Conservation (phyloP, 805 yeast genomes). For the Lachancea cidri region DNA sequence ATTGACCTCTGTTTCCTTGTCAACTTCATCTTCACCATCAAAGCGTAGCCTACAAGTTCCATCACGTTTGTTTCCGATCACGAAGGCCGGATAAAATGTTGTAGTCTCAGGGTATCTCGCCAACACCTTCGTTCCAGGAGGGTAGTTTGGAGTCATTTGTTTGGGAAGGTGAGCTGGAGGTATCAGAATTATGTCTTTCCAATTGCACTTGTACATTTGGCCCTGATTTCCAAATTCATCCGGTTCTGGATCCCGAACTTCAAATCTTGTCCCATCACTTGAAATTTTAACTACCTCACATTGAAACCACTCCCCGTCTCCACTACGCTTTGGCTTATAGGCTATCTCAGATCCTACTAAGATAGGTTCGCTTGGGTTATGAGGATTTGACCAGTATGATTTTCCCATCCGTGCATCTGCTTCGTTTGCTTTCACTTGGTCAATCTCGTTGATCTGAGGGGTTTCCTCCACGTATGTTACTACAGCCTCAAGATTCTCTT, state of each 20-base stretch:
- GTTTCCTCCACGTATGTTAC: constrained; percentile 22
- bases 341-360: constrained; percentile 80
- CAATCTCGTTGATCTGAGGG: constrained; percentile 2
- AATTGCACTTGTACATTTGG: constrained; percentile 72
- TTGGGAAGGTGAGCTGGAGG: constrained; percentile 46
- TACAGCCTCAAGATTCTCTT: constrained; percentile 44
- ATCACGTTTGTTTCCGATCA: constrained; percentile 67
- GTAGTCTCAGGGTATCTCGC: constrained; percentile 98
- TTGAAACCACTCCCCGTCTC: constrained; percentile 92
- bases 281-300: constrained; percentile 78
- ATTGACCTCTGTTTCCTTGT: constrained; percentile 90
- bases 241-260: constrained; percentile 97
- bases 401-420: constrained; percentile 32
- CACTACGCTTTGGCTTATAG: constrained; percentile 64
- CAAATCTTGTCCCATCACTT: constrained; percentile 72
- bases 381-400: constrained; percentile 48
- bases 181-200: constrained; percentile 73
- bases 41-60: constrained; percentile 76
- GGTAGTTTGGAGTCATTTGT: constrained; percentile 41
- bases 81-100: constrained; percentile 92
- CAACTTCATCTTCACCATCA: constrained; percentile 96
- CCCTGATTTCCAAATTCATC: constrained; percentile 90
- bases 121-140: constrained; percentile 74
- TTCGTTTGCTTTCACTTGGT: constrained; percentile 7
- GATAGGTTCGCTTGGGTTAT: constrained; percentile 54